Conservation (phyloP, 768 basidiomycete genomes). For the Arthromyces matolae region DNA sequence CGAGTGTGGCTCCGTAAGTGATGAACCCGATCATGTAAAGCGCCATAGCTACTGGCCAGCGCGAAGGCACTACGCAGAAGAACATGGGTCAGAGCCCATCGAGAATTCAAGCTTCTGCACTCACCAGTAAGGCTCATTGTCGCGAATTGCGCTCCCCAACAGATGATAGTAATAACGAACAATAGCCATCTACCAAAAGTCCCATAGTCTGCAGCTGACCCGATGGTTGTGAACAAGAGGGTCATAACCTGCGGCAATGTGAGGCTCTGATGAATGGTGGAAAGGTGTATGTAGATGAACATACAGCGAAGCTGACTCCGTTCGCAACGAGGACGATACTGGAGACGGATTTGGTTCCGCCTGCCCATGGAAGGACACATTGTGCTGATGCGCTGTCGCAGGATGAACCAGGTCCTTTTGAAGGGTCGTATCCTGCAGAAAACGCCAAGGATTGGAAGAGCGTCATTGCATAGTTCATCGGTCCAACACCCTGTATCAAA, state of each 20-base stretch:
- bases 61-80: constrained; percentile 44
- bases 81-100: background rate
- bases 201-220: constrained; percentile 71
- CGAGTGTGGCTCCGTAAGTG: constrained; percentile 74
- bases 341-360: constrained; percentile 68
- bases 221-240: constrained; percentile 74
- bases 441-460: constrained; percentile 70
- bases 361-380: constrained; percentile 77
- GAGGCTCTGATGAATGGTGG: too few species aligned
- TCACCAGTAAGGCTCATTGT: constrained; percentile 69
- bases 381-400: constrained; percentile 63
- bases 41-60: constrained; percentile 76
- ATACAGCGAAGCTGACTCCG: constrained; percentile 69
- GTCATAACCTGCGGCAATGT: constrained; percentile 91
- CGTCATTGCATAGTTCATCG: constrained; percentile 65
- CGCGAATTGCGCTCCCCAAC: constrained; percentile 79
- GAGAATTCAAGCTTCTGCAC: background rate
- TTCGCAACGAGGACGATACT: constrained; percentile 77
- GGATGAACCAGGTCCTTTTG: constrained; percentile 64
- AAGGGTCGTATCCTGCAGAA: constrained; percentile 71
- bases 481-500: constrained; percentile 61
- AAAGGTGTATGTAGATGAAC: constrained; percentile 14
- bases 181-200: constrained; percentile 77
- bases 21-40: constrained; percentile 79
- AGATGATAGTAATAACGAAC: constrained; percentile 64